Conservation (phyloP, 2,329 filamentous ascomycete species). For the Myrmaecium sp. region DNA sequence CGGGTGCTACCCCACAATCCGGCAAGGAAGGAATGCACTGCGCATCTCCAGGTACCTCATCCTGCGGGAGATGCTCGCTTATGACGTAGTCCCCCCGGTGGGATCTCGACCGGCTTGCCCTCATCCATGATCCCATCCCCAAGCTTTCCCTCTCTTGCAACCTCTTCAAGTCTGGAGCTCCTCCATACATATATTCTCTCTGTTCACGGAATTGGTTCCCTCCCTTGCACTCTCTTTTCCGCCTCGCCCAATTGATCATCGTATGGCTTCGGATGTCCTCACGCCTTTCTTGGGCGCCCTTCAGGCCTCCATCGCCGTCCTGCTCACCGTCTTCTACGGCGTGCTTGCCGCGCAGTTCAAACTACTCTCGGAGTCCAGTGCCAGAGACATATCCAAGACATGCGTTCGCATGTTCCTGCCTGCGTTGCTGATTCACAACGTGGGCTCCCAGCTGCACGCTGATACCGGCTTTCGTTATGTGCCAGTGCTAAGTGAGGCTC, state of each 20-base stretch:
- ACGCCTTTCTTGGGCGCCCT: slow-evolving; percentile 34
- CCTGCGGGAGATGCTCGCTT: no score
- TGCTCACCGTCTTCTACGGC: slow-evolving; percentile 37
- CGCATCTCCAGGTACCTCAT: no score
- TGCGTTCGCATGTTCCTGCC: slow-evolving; percentile 38
- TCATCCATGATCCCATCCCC: no score
- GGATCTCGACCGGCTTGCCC: no score
- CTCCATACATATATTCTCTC: no score
- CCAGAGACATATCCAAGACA: slow-evolving; percentile 35
- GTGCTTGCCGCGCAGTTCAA: slow-evolving; percentile 33
- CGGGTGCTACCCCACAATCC: no score
- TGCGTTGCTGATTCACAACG: slow-evolving; percentile 34
- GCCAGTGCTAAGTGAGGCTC: slow-evolving; percentile 27
- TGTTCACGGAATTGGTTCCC: no score
- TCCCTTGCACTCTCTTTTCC: neutral
- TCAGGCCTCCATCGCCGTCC: slow-evolving; percentile 36
- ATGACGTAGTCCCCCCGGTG: no score
- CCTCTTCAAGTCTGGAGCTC: no score
- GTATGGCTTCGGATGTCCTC: slow-evolving; percentile 14
- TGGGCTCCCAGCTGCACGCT: slow-evolving; percentile 32
- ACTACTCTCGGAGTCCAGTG: slow-evolving; percentile 28
- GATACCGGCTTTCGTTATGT: slow-evolving; percentile 32
- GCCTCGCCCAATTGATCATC: slow-evolving; percentile 6
- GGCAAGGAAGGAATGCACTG: no score
- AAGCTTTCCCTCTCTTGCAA: no score